phyloP scores from a whole-genome alignment of 768 basidiomycete genomes.

The Gymnopilus junonius region DNA sequence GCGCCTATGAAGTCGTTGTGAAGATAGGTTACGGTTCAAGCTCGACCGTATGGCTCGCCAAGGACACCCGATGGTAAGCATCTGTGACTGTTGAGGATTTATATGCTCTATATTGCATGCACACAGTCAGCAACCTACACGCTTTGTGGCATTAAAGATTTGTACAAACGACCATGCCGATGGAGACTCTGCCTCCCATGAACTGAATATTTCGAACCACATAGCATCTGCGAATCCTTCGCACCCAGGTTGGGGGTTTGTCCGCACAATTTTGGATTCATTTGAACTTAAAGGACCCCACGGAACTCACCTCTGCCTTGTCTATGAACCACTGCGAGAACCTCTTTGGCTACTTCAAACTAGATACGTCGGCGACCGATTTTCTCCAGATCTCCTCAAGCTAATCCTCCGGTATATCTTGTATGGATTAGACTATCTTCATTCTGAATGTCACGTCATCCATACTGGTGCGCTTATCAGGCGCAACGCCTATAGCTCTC shows the following conservation, averaged over 20 bases:
- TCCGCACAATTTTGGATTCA: neutral
- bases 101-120: neutral
- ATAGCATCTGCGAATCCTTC: neutral
- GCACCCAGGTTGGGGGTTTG: neutral
- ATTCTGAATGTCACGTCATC: neutral
- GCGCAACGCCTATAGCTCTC: too few relatives aligned
- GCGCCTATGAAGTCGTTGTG: neutral
- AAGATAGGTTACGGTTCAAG: neutral
- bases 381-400: neutral
- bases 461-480: slow-evolving; percentile 1
- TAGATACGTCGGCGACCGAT: neutral
- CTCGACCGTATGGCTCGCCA: slow-evolving; percentile 7
- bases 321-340: slow-evolving; percentile 4
- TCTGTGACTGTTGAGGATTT: neutral
- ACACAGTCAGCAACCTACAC: neutral
- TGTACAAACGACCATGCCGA: neutral
- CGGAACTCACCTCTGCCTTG: slow-evolving; percentile 1
- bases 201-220: neutral
- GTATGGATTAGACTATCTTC: neutral
- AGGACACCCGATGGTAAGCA: neutral
- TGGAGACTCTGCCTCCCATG: neutral
- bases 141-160: neutral
- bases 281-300: neutral
- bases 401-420: neutral
- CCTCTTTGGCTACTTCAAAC: slow-evolving; percentile 6